Evolutionary conservation across 371 early-diverging fungal genomes (phyloP).

Genomic region (Apophysomyces trapeziformis): DNA sequence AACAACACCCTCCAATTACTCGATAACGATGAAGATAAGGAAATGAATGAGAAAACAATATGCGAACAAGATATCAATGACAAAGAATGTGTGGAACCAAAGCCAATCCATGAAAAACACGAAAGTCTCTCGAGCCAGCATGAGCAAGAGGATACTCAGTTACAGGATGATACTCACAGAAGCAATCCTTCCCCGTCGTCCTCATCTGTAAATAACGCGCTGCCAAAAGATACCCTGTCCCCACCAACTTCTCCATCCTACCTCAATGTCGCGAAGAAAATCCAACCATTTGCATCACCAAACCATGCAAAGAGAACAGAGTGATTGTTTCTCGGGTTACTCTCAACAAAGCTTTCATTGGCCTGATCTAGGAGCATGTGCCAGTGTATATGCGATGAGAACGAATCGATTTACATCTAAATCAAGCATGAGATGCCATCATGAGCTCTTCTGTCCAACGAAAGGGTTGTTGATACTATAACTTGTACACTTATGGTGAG

Average conservation of each 20-base stretch:
- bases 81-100: not conserved
- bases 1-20: not conserved
- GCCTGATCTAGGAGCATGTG: too few species aligned
- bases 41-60: not conserved
- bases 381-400: too few species aligned
- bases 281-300: not conserved
- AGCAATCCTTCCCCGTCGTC: not conserved
- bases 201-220: not conserved
- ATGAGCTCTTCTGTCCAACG: too few species aligned
- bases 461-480: too few species aligned
- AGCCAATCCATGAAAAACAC: not conserved
- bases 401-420: too few species aligned
- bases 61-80: not conserved
- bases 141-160: not conserved
- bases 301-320: too few species aligned
- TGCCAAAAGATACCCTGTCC: conserved; percentile 1
- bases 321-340: too few species aligned
- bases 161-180: not conserved
- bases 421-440: too few species aligned
- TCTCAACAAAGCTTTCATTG: too few species aligned
- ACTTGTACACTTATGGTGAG: too few species aligned
- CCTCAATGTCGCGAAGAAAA: not conserved
- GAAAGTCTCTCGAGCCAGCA: not conserved
- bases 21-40: not conserved
- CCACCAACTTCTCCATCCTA: conserved; percentile 5